Conservation (phyloP, 1,139 yeast species). For the Hemisphaericaspora xylanilytica region DNA sequence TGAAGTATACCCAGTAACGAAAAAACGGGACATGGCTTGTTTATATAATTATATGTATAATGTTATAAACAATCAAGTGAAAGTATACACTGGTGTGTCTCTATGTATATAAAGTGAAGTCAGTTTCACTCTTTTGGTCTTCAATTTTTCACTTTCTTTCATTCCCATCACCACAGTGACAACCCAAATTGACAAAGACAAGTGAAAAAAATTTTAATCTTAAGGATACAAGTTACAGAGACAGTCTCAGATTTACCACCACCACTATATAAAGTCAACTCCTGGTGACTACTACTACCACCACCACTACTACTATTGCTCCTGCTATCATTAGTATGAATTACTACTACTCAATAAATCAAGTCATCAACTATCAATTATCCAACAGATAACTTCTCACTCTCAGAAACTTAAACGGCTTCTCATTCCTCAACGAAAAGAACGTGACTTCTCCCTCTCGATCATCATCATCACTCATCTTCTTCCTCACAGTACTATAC, state of each 20-base stretch:
- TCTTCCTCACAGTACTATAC: constrained; percentile 56
- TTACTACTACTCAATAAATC: too few species aligned
- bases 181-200: background rate
- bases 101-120: too few species aligned
- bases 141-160: constrained; percentile 1
- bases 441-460: constrained; percentile 51
- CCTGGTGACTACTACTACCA: too few species aligned
- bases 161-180: too few species aligned
- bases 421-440: constrained; percentile 66
- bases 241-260: background rate
- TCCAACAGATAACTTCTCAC: constrained; percentile 47
- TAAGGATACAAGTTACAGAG: background rate
- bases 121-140: too few species aligned
- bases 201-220: constrained; percentile 3
- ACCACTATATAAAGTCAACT: background rate
- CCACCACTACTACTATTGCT: too few species aligned
- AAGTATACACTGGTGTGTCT: too few species aligned
- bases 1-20: constrained; percentile 60
- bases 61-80: too few species aligned
- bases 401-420: constrained; percentile 69
- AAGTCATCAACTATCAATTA: too few species aligned
- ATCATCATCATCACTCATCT: constrained; percentile 29
- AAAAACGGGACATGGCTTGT: constrained; percentile 66
- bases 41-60: background rate
- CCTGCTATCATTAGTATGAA: too few species aligned